phyloP scores from a whole-genome alignment of 768 basidiomycete species.

The Leccinum variicolor region DNA sequence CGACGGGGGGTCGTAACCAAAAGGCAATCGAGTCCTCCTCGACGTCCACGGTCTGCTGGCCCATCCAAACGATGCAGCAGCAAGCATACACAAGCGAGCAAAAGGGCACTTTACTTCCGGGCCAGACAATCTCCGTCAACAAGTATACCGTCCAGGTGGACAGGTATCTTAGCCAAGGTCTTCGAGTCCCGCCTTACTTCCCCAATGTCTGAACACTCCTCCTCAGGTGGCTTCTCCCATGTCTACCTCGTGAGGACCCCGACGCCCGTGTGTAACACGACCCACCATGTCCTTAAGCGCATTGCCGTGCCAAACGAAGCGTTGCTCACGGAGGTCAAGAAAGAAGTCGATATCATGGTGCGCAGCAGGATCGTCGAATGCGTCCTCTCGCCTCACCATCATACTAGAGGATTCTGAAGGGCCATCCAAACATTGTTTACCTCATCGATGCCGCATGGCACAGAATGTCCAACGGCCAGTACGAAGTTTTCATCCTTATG shows the following conservation, averaged over 20 bases:
- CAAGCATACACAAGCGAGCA: constrained; percentile 41
- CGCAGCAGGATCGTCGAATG: constrained; percentile 21
- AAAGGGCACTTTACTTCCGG: constrained; percentile 72
- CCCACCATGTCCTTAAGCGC: constrained; percentile 94
- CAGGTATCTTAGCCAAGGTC: constrained; percentile 94
- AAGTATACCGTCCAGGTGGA: constrained; percentile 90
- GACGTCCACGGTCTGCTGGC: not conserved
- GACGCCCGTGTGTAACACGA: constrained; percentile 84
- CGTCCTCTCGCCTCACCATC: constrained; percentile 24
- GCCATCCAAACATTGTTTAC: constrained; percentile 93
- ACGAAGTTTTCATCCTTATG: constrained; percentile 99
- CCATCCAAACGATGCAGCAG: constrained; percentile 32
- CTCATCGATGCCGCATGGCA: constrained; percentile 95
- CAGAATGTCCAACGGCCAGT: constrained; percentile 74
- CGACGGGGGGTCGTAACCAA: not conserved
- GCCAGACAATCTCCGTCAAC: constrained; percentile 87
- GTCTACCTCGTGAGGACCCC: constrained; percentile 93
- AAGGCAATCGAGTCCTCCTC: not conserved
- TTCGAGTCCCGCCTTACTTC: constrained; percentile 1
- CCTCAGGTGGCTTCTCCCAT: constrained; percentile 91
- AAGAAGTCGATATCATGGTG: constrained; percentile 99
- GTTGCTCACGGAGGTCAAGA: constrained; percentile 91
- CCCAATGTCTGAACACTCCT: constrained; percentile 14
- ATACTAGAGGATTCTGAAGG: constrained; percentile 78
- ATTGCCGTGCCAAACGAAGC: constrained; percentile 89